Base-by-base conservation (phyloP, 176 grass and related monocot genomes). In the Dendrocalamus sinicus region DNA sequence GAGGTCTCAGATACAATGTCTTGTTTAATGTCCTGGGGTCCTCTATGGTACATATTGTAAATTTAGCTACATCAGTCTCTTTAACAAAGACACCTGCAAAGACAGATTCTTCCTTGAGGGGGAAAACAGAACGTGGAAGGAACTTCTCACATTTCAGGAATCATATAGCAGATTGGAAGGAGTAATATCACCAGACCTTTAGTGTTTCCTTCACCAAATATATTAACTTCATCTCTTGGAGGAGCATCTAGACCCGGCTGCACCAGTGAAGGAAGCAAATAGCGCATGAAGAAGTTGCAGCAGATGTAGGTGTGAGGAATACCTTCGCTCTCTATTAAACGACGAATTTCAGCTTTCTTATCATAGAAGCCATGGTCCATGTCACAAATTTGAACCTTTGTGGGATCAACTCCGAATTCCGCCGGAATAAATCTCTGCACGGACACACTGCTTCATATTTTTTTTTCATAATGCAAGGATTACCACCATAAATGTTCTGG, bases 261-360 rank as follows among this genome's bases (percentile, higher is more conserved):
- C 43, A 94, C 78, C 61, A 98, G 92, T 45, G 91, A 95, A 15
- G 93, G 93, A 77, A 98, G 91, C 74, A 98, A 86, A 81, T 91
- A 98, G 75, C 93, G 89, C 90, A 91, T 92, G 17, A 95, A 78
- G 43, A 98, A 94, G 66, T 98, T 95, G 92, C 93, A 98, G 32
- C 86, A 94, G 84, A 98, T 82, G 70, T 92, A 98, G 40, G 91
- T 98, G 84, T 88, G 81, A 73, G 96, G 96, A 94, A 98, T 94
- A 80, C 88, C 60, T 92, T 91, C 88, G 5, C 68, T 89, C 87
- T 98, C 93, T 67, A 98, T 92, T 39, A 72, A 79, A 44, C 47
- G 68, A 23, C 96, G 91, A 70, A 98, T 91, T 85, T 91, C 84
- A 58, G 79, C 76, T 89, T 91, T 98, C 69, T 88, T 94, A 61